phyloP scores from a whole-genome alignment of 495 filamentous ascomycete genomes.

The Cercophora samala region DNA sequence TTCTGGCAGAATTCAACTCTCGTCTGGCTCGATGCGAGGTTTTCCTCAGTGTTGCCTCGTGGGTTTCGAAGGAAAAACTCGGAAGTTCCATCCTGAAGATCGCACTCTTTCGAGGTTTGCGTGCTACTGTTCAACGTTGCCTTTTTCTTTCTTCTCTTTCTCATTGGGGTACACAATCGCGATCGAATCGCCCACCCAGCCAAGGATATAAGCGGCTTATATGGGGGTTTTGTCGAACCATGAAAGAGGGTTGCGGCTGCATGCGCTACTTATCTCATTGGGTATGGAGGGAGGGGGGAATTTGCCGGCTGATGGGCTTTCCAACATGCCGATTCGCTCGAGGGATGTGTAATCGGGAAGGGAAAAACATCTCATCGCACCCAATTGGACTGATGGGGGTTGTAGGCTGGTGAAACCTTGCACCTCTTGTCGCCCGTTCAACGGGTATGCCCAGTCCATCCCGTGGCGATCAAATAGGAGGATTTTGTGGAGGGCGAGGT shows the following conservation, averaged over 20 bases:
- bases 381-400: not conserved
- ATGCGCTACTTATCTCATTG: slow-evolving; percentile 9
- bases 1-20: no score
- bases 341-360: not conserved
- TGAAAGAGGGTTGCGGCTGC: not conserved
- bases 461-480: not conserved
- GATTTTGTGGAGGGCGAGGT: not conserved
- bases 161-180: not conserved
- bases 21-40: not conserved
- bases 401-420: not conserved
- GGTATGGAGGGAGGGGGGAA: slow-evolving; percentile 1
- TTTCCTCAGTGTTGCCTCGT: not conserved
- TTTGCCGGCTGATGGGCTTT: not conserved
- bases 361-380: not conserved
- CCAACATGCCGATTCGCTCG: not conserved
- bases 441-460: not conserved
- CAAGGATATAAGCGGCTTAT: not conserved
- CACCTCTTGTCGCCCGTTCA: not conserved
- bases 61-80: not conserved
- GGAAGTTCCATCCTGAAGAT: not conserved
- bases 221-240: not conserved
- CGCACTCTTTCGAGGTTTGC: not conserved
- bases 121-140: not conserved
- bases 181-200: not conserved
- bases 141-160: not conserved